Percentiles rank a stretch among this genome's conserved stretches.
Evolutionary conservation across 1,284 basidiomycete species (phyloP).

Genomic region (Bothia castanella): DNA sequence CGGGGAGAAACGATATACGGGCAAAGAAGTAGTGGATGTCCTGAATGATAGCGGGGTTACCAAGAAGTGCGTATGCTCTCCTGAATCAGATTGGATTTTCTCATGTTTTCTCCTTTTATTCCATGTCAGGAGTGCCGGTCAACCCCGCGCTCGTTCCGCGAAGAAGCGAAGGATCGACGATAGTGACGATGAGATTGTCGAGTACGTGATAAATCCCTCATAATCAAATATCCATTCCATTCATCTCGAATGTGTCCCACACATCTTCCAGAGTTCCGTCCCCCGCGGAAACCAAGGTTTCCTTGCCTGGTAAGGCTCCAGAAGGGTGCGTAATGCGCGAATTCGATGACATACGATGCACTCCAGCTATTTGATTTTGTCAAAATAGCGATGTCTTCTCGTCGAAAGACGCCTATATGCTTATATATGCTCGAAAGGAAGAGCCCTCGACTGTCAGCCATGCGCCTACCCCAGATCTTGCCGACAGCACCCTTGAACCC

Average conservation of each 20-base stretch:
- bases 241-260: conserved; percentile 18
- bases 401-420: conserved; percentile 89
- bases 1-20: conserved; percentile 39
- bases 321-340: conserved; percentile 25
- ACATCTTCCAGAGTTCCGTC: conserved; percentile 22
- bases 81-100: background rate
- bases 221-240: conserved; percentile 19
- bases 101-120: conserved; percentile 3
- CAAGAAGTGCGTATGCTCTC: conserved; percentile 27
- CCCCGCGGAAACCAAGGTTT: conserved; percentile 20
- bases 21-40: conserved; percentile 30
- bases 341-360: conserved; percentile 5
- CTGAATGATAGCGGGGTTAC: conserved; percentile 19
- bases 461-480: conserved; percentile 24
- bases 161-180: conserved; percentile 50
- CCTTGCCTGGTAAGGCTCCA: conserved; percentile 26
- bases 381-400: conserved; percentile 39
- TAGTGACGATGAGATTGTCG: conserved; percentile 54
- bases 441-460: conserved; percentile 16
- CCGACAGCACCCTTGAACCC: conserved; percentile 18
- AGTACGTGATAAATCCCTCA: conserved; percentile 34
- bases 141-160: conserved; percentile 29
- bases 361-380: conserved; percentile 27
- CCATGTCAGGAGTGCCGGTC: conserved; percentile 20
- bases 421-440: conserved; percentile 69